These are phyloP conservation scores for Saussurea involucrata DNA, from an alignment of 129 eudicot genomes.

Conservation along the genomic window DNA sequence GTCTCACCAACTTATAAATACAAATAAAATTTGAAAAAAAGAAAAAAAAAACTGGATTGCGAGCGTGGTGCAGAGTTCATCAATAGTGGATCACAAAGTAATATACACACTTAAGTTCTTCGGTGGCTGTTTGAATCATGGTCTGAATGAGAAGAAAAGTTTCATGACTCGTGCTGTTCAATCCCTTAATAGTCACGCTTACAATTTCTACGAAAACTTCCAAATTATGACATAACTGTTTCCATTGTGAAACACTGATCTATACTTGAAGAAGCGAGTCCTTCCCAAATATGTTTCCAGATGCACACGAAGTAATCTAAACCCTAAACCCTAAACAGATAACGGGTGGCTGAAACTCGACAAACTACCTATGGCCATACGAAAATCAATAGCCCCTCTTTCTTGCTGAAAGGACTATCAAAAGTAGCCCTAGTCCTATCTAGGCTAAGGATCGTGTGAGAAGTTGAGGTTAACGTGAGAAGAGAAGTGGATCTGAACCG, in stretches of 20 bases:
- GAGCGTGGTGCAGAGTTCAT: neutral
- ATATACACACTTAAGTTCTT: neutral
- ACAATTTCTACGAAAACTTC: neutral
- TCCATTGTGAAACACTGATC: neutral
- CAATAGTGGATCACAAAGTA: neutral
- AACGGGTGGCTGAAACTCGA: neutral
- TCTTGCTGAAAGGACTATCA: neutral
- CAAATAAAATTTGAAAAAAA: neutral
- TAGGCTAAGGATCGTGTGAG: too few relatives aligned
- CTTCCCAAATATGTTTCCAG: neutral
- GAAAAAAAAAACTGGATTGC: neutral
- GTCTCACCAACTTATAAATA: neutral
- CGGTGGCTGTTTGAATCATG: neutral
- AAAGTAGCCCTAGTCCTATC: neutral
- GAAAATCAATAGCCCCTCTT: neutral
- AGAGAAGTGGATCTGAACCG: too few relatives aligned
- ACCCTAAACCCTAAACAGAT: neutral
- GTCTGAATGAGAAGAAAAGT: neutral
- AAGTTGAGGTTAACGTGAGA: too few relatives aligned
- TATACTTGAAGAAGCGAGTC: neutral
- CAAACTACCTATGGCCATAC: neutral
- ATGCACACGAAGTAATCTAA: neutral
- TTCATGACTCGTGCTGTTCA: neutral
- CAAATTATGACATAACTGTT: neutral
- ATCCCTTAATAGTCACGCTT: neutral